phyloP scores from a whole-genome alignment of 148 eudicot species.

The Spergularia bocconei region DNA sequence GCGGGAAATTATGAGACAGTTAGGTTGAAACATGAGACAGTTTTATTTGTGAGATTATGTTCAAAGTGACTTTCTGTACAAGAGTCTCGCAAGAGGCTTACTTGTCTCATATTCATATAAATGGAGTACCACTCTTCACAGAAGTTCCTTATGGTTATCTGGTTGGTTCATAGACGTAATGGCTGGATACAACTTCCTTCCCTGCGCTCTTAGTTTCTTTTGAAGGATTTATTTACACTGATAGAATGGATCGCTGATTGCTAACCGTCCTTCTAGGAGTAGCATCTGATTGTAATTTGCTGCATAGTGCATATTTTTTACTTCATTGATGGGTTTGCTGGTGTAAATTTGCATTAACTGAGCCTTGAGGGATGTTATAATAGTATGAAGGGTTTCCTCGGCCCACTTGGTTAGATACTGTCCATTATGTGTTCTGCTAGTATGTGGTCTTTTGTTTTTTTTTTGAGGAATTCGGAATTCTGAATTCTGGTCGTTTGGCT shows the following conservation, averaged over 20 bases:
- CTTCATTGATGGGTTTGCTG: neutral
- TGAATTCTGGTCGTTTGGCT: too few relatives aligned
- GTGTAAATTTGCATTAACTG: neutral
- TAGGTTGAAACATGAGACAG: neutral
- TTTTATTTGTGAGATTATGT: neutral
- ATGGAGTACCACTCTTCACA: neutral
- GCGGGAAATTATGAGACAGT: neutral
- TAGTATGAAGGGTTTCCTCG: neutral
- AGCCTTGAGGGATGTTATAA: neutral
- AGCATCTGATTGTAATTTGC: neutral
- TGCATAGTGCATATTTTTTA: neutral
- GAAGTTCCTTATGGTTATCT: neutral
- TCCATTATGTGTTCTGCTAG: neutral
- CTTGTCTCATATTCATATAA: neutral
- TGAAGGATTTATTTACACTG: too few relatives aligned
- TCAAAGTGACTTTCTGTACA: neutral
- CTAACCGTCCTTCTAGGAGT: too few relatives aligned
- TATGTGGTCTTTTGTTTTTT: conserved; percentile 3
- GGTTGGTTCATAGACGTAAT: neutral
- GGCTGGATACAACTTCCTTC: neutral
- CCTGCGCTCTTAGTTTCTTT: too few relatives aligned
- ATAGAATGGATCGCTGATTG: too few relatives aligned
- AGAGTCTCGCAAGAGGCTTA: neutral
- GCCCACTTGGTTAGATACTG: neutral
- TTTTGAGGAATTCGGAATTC: too few relatives aligned